Evolutionary conservation across 768 basidiomycete genomes (phyloP).

Genomic region (Agaricus blazei): DNA sequence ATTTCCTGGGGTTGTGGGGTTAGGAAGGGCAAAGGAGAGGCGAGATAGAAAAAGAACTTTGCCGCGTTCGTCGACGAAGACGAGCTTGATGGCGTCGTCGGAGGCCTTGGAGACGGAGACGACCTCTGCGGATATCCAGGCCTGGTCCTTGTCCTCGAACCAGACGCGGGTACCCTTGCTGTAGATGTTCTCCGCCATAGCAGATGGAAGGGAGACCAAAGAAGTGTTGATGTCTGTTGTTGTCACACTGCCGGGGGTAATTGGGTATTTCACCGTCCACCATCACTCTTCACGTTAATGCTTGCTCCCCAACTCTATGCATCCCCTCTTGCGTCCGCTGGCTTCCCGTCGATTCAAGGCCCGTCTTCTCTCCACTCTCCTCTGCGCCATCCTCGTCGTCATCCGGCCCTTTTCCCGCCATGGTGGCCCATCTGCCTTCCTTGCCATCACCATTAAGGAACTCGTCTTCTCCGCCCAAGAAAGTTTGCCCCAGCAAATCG

Average conservation of each 20-base stretch:
- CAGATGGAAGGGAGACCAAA: conserved; percentile 8
- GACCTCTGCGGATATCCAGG: conserved; percentile 91
- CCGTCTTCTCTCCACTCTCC: conserved; percentile 36
- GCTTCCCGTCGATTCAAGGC: conserved; percentile 28
- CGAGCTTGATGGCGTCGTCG: conserved; percentile 76
- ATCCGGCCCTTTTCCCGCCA: conserved; percentile 32
- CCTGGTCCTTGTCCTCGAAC: conserved; percentile 93
- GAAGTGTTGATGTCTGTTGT: conserved; percentile 14
- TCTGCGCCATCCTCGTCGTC: conserved; percentile 34
- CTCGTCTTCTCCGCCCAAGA: conserved; percentile 43
- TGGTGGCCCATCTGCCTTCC: conserved; percentile 34
- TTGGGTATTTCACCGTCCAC: not conserved
- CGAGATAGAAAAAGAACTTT: conserved; percentile 49
- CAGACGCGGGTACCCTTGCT: conserved; percentile 86
- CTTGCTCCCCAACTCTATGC: not conserved
- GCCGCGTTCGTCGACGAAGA: conserved; percentile 87
- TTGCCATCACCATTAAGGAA: conserved; percentile 36
- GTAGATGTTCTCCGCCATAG: conserved; percentile 89
- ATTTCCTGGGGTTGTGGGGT: conserved; percentile 52
- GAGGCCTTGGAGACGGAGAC: conserved; percentile 53
- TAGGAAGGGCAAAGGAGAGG: conserved; percentile 8
- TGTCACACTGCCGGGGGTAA: not conserved
- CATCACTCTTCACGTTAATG: not conserved
- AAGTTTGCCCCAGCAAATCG: conserved; percentile 42
- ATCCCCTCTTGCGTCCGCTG: not conserved